These are phyloP conservation scores for Auricularia auricula-judae DNA, from an alignment of 768 basidiomycete genomes.

Conservation along the genomic window DNA sequence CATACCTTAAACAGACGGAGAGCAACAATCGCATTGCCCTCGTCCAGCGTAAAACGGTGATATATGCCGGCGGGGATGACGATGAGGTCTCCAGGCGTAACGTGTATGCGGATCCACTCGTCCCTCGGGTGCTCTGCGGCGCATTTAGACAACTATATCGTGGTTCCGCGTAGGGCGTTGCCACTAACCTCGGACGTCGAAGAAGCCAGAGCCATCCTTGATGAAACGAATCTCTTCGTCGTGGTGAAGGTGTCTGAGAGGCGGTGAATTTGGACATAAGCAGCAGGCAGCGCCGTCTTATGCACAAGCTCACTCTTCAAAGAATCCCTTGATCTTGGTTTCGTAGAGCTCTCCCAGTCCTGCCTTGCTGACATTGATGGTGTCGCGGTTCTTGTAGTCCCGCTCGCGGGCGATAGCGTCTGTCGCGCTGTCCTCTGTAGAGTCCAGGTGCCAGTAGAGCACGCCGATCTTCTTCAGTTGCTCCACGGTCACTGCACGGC, in stretches of 20 bases:
- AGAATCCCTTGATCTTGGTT: conserved; percentile 70
- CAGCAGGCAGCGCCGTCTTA: conserved; percentile 6
- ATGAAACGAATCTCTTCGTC: conserved; percentile 94
- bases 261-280: neutral
- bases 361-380: conserved; percentile 64
- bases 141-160: neutral
- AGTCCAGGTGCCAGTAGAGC: conserved; percentile 52
- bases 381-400: conserved; percentile 77
- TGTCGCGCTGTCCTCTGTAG: conserved; percentile 37
- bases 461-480: conserved; percentile 49
- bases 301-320: conserved; percentile 51
- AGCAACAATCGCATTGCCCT: conserved; percentile 58
- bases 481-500: conserved; percentile 31
- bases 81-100: conserved; percentile 71
- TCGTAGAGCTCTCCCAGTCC: conserved; percentile 81
- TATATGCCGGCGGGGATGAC: conserved; percentile 87
- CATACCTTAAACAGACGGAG: conserved; percentile 75
- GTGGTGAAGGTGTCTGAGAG: conserved; percentile 76
- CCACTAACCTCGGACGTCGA: conserved; percentile 73
- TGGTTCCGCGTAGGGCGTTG: neutral
- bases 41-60: conserved; percentile 88
- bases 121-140: conserved; percentile 49
- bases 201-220: conserved; percentile 79
- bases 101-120: conserved; percentile 71
- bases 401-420: conserved; percentile 55